Percentiles rank a stretch among this genome's conserved stretches.
These are phyloP conservation scores for Raffaelea ambrosiae DNA, from an alignment of 2,329 filamentous ascomycete species.

Conservation along the genomic window DNA sequence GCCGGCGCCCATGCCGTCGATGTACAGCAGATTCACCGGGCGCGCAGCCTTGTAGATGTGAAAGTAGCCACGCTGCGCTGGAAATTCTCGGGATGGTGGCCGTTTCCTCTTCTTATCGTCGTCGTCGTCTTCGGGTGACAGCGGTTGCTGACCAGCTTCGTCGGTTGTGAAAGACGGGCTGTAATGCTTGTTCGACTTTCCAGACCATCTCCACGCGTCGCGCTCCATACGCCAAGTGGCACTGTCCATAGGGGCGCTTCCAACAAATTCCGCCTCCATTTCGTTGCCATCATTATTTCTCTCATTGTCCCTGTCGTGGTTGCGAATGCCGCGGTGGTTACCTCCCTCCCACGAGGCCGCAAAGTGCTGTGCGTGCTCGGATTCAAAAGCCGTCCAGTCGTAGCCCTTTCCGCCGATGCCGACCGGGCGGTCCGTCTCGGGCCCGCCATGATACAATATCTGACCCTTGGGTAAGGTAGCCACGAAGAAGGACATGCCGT, in stretches of 20 bases:
- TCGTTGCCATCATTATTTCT: too few species aligned
- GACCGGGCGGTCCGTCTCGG: constrained; percentile 32
- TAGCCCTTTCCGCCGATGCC: constrained; percentile 23
- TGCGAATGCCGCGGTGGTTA: too few species aligned
- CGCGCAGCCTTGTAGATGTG: constrained; percentile 56
- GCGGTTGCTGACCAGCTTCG: neutral
- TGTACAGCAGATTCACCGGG: constrained; percentile 52
- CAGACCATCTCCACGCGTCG: too few species aligned
- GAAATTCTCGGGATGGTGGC: neutral
- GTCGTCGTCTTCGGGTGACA: neutral
- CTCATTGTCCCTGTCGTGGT: too few species aligned
- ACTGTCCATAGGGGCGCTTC: neutral
- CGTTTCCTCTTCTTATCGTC: constrained; percentile 4
- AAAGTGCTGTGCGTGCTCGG: constrained; percentile 63
- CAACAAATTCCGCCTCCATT: too few species aligned
- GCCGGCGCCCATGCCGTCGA: constrained; percentile 62
- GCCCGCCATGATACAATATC: constrained; percentile 58
- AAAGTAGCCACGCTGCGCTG: constrained; percentile 44
- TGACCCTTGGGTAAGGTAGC: constrained; percentile 56
- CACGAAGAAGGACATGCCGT: constrained; percentile 65
- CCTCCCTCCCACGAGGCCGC: constrained; percentile 24
- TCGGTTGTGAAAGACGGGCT: too few species aligned
- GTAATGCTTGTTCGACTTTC: too few species aligned
- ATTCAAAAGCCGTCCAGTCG: constrained; percentile 71
- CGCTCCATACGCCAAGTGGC: neutral